A percentile compares a stretch with the other conserved stretches of the same genome.
These are phyloP conservation scores for Penicillium sp. DNA, from an alignment of 2,329 filamentous ascomycete genomes.

Conservation along the genomic window DNA sequence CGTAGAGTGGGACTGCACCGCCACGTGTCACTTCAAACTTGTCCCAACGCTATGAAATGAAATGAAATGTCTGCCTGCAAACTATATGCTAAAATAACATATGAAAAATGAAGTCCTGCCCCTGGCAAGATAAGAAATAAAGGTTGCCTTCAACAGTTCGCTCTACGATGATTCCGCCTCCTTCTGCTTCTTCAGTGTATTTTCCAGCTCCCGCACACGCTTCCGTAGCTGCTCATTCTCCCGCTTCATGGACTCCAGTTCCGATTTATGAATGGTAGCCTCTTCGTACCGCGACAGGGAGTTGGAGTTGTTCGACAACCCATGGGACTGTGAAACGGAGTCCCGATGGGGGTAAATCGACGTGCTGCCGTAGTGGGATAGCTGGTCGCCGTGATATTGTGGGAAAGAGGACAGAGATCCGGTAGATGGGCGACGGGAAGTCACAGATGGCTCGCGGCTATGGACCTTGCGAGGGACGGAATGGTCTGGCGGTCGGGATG, in stretches of 20 bases:
- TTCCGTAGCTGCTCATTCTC: slow-evolving; percentile 46
- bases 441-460: slow-evolving; percentile 43
- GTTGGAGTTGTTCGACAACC: slow-evolving; percentile 25
- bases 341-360: slow-evolving; percentile 30
- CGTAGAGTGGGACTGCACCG: slow-evolving; percentile 31
- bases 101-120: not conserved
- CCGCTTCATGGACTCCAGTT: slow-evolving; percentile 43
- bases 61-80: slow-evolving; percentile 13
- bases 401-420: slow-evolving; percentile 29
- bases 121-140: slow-evolving; percentile 4
- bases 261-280: slow-evolving; percentile 38
- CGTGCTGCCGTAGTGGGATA: slow-evolving; percentile 23
- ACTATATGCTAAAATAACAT: slow-evolving; percentile 6
- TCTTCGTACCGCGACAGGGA: slow-evolving; percentile 42
- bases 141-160: too few relatives aligned
- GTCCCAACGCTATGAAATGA: not conserved
- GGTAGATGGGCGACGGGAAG: slow-evolving; percentile 36
- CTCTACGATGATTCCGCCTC: slow-evolving; percentile 5
- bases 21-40: slow-evolving; percentile 16
- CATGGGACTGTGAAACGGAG: slow-evolving; percentile 29
- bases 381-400: slow-evolving; percentile 28
- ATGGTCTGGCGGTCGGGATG: slow-evolving; percentile 30
- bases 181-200: slow-evolving; percentile 32
- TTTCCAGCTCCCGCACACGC: slow-evolving; percentile 45
- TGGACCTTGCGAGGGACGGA: slow-evolving; percentile 26